These are phyloP conservation scores for Mucor piriformis DNA, from an alignment of 371 early-diverging fungal species.

Conservation along the genomic window DNA sequence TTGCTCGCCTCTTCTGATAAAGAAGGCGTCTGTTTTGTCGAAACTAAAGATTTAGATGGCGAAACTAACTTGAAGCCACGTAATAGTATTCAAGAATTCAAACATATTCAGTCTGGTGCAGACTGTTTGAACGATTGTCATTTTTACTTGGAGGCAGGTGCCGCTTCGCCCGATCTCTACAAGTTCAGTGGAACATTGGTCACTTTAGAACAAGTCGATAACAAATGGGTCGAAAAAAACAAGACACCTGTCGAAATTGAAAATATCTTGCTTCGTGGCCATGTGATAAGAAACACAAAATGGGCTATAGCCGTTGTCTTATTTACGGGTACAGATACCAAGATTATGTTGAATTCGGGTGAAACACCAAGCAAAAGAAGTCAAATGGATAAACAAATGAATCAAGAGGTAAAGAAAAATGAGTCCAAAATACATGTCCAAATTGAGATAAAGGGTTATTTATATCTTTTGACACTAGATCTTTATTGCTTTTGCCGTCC, in stretches of 20 bases:
- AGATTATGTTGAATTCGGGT: conserved; percentile 88
- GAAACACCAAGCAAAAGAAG: conserved; percentile 88
- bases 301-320: conserved; percentile 85
- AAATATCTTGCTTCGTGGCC: conserved; percentile 90
- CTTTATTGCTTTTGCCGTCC: conserved; percentile 77
- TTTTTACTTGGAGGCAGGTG: conserved; percentile 70
- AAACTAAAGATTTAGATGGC: conserved; percentile 88
- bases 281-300: conserved; percentile 86
- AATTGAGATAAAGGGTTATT: too few relatives aligned
- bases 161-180: conserved; percentile 74
- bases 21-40: conserved; percentile 75
- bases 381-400: conserved; percentile 88
- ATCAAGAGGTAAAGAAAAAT: conserved; percentile 71
- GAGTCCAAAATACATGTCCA: not conserved
- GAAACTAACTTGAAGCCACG: conserved; percentile 94
- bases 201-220: conserved; percentile 22
- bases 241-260: conserved; percentile 73
- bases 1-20: conserved; percentile 70
- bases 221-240: conserved; percentile 30
- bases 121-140: conserved; percentile 63
- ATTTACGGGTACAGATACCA: conserved; percentile 92
- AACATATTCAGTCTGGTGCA: conserved; percentile 62
- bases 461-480: too few relatives aligned
- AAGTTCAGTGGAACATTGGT: conserved; percentile 63
- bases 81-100: conserved; percentile 62